phyloP scores from a whole-genome alignment of 225 moss, liverwort and hornwort genomes.

The Sphagnum tenellum region DNA sequence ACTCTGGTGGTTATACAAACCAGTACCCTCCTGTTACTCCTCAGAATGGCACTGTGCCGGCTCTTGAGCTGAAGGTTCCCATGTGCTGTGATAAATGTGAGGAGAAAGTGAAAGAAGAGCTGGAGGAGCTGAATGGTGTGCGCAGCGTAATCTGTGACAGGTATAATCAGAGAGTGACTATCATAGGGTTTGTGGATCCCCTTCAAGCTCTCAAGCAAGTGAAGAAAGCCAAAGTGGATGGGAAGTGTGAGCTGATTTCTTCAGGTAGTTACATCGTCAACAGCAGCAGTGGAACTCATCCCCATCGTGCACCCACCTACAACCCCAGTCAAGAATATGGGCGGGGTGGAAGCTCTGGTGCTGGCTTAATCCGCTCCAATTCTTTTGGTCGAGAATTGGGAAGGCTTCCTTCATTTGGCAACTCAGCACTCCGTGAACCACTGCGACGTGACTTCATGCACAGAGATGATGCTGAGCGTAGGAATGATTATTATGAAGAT shows the following conservation, averaged over 20 bases:
- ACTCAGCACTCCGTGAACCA: no score
- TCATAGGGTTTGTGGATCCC: conserved; percentile 33
- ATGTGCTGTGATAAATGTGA: conserved; percentile 45
- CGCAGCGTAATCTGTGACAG: conserved; percentile 28
- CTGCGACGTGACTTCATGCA: no score
- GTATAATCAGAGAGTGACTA: conserved; percentile 34
- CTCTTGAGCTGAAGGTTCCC: conserved; percentile 28
- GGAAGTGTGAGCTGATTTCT: conserved; percentile 20
- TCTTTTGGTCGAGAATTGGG: conserved; percentile 27
- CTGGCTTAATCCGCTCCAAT: conserved; percentile 16
- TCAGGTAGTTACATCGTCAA: conserved; percentile 14
- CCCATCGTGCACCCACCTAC: conserved; percentile 4
- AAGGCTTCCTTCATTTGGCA: conserved; percentile 20
- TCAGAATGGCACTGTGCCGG: not conserved
- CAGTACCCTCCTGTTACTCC: not conserved
- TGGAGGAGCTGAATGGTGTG: conserved; percentile 23
- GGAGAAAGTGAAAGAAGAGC: conserved; percentile 38
- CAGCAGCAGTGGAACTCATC: not conserved
- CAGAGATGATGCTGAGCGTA: not conserved
- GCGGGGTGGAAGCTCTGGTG: conserved; percentile 12
- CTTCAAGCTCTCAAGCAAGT: conserved; percentile 16
- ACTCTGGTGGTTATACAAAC: no score
- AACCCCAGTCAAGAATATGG: not conserved
- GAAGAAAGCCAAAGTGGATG: conserved; percentile 22
- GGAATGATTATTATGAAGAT: conserved; percentile 9